These are phyloP conservation scores for Phytophthora litchii DNA, from an alignment of 352 stramenopile genomes.

Conservation along the genomic window DNA sequence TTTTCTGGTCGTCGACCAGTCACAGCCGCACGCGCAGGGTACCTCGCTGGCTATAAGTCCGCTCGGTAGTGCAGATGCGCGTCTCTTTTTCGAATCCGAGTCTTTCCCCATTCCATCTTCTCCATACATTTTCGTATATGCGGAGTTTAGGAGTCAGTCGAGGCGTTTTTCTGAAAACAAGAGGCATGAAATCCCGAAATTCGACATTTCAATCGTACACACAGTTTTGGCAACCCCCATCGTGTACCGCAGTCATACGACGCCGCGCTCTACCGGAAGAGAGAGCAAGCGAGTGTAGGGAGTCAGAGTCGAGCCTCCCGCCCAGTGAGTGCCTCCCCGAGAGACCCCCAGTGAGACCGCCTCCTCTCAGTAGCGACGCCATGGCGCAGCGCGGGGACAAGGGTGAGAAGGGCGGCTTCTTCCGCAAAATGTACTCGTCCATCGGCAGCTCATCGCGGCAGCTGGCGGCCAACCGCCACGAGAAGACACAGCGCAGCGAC, in stretches of 20 bases:
- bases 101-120: not conserved
- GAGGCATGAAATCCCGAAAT: slow-evolving; percentile 14
- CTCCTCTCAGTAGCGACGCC: slow-evolving; percentile 9
- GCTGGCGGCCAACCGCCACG: slow-evolving; percentile 28
- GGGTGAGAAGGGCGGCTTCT: slow-evolving; percentile 62
- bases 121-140: slow-evolving; percentile 17
- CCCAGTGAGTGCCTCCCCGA: slow-evolving; percentile 15
- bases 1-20: slow-evolving; percentile 18
- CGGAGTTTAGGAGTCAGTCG: slow-evolving; percentile 35
- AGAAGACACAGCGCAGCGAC: slow-evolving; percentile 41
- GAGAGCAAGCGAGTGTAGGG: slow-evolving; percentile 3
- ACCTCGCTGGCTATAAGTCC: slow-evolving; percentile 22
- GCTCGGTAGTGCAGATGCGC: not conserved
- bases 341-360: slow-evolving; percentile 18
- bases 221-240: slow-evolving; percentile 25
- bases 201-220: slow-evolving; percentile 24
- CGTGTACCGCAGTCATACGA: slow-evolving; percentile 35
- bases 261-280: slow-evolving; percentile 27
- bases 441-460: slow-evolving; percentile 58
- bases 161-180: slow-evolving; percentile 22
- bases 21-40: slow-evolving; percentile 3
- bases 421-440: slow-evolving; percentile 67
- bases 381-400: slow-evolving; percentile 56
- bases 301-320: slow-evolving; percentile 15
- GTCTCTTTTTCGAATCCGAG: not conserved